A percentile compares a stretch with the other conserved stretches of the same genome.
Conservation (phyloP, 345 rosid species). For the Angophora floribunda region DNA sequence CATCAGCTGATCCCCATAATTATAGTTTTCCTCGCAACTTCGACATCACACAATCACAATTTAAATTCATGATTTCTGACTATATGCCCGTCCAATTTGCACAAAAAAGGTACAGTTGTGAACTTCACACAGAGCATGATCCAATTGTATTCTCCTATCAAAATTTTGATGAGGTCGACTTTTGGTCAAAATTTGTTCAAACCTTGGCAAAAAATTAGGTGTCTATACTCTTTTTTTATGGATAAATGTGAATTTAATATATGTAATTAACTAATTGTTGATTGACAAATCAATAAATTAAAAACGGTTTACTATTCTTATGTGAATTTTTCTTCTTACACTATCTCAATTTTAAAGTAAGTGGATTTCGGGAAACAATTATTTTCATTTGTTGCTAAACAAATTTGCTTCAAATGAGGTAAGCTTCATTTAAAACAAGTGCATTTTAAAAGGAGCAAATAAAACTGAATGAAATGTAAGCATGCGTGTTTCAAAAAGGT, state of each 20-base stretch:
- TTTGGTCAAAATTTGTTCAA: neutral
- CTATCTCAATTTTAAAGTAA: neutral
- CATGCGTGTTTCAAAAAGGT: neutral
- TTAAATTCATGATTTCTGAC: too few species aligned
- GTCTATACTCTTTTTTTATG: neutral
- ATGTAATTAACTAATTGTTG: neutral
- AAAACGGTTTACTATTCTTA: neutral
- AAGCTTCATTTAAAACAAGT: neutral
- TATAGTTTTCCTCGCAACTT: neutral
- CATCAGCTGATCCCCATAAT: neutral
- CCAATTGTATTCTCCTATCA: neutral
- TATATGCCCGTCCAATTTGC: too few species aligned
- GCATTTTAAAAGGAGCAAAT: neutral
- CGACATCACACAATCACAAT: neutral
- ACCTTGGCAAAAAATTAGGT: neutral
- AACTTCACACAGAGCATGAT: neutral
- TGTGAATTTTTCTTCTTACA: neutral
- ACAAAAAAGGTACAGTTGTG: too few species aligned
- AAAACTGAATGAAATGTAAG: neutral
- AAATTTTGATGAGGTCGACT: neutral
- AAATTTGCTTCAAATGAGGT: neutral
- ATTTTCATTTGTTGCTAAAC: neutral
- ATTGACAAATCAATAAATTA: neutral
- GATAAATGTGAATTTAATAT: neutral
- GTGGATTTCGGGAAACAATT: neutral